These are phyloP conservation scores for Auriculariales sp. DNA, from an alignment of 768 basidiomycete genomes.

Conservation along the genomic window DNA sequence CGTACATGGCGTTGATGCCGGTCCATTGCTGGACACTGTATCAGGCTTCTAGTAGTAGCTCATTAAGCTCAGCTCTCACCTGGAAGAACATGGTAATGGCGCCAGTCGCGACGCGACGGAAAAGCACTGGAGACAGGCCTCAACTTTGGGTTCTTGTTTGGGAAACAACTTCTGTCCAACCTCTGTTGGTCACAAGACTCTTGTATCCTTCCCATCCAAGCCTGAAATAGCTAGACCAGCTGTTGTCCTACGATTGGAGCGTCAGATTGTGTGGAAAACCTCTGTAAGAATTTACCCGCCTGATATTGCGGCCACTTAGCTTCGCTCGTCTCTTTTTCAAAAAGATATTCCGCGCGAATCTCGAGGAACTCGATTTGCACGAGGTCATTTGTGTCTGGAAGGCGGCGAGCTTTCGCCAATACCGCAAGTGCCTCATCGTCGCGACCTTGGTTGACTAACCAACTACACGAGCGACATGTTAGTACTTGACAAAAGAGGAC, in stretches of 20 bases:
- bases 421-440: constrained; percentile 59
- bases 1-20: constrained; percentile 41
- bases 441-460: constrained; percentile 65
- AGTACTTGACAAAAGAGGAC: no score
- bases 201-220: constrained; percentile 46
- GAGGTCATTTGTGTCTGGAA: constrained; percentile 42
- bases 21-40: constrained; percentile 48
- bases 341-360: constrained; percentile 59
- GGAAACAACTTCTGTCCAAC: constrained; percentile 12
- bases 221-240: constrained; percentile 39
- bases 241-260: constrained; percentile 52
- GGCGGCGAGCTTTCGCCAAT: constrained; percentile 41
- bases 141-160: neutral
- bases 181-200: constrained; percentile 40
- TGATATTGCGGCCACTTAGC: constrained; percentile 47
- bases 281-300: constrained; percentile 55
- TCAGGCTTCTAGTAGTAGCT: neutral
- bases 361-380: constrained; percentile 65
- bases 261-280: constrained; percentile 42
- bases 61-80: neutral
- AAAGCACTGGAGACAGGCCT: constrained; percentile 24
- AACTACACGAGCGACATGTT: constrained; percentile 29
- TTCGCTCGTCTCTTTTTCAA: constrained; percentile 50
- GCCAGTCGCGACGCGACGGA: constrained; percentile 49
- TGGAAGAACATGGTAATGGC: constrained; percentile 20